A percentile compares a stretch with the other conserved stretches of the same genome.
Evolutionary conservation across 2,329 filamentous ascomycete genomes (phyloP).

Genomic region (Penicillium sp.): DNA sequence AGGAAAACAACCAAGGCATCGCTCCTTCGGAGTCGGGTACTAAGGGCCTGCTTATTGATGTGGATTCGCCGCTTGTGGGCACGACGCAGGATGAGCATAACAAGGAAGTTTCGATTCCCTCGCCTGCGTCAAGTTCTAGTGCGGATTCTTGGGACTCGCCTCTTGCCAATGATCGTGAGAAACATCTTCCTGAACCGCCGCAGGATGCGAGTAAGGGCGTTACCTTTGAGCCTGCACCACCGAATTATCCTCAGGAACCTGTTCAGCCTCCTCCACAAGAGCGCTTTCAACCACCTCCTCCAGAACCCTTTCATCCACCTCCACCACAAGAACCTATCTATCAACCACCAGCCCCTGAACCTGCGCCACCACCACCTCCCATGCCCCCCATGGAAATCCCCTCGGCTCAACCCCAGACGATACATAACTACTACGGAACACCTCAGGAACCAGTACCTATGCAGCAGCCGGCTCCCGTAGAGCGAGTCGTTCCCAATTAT

Average conservation of each 20-base stretch:
- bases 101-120: conserved; percentile 3
- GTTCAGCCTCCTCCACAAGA: background rate
- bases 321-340: background rate
- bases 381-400: background rate
- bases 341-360: background rate
- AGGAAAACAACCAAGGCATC: background rate
- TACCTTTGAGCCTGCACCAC: background rate
- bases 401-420: conserved; percentile 8
- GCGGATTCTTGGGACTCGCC: conserved; percentile 20
- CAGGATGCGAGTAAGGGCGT: background rate
- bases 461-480: conserved; percentile 49
- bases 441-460: conserved; percentile 52
- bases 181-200: conserved; percentile 2
- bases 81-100: conserved; percentile 5
- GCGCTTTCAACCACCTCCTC: background rate
- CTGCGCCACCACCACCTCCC: background rate
- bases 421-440: conserved; percentile 13
- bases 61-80: conserved; percentile 17
- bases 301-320: background rate
- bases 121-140: conserved; percentile 12
- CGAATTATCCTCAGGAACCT: conserved; percentile 7
- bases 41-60: conserved; percentile 24
- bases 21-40: background rate
- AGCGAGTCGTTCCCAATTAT: conserved; percentile 48
- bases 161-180: conserved; percentile 15